Percentiles rank a stretch among this genome's conserved stretches.
phyloP scores from a whole-genome alignment of 768 basidiomycete species.

The Rickenella mellea region DNA sequence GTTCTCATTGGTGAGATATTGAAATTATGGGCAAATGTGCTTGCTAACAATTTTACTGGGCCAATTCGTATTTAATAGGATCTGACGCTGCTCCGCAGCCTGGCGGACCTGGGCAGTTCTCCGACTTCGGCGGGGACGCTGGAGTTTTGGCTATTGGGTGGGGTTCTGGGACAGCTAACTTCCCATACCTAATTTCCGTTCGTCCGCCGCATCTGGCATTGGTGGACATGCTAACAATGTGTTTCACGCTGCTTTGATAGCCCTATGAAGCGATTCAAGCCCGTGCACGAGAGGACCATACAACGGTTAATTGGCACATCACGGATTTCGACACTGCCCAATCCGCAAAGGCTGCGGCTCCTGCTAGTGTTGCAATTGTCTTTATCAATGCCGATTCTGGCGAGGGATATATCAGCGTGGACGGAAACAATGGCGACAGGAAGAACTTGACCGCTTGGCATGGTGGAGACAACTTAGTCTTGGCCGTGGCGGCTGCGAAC shows the following conservation, averaged over 20 bases:
- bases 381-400: constrained; percentile 81
- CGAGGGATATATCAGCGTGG: constrained; percentile 75
- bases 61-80: too few relatives aligned
- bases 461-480: constrained; percentile 60
- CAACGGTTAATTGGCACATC: constrained; percentile 59
- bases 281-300: constrained; percentile 58
- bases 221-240: neutral
- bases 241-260: constrained; percentile 22
- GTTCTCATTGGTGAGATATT: too few relatives aligned
- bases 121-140: constrained; percentile 49
- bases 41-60: too few relatives aligned
- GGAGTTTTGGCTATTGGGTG: constrained; percentile 87
- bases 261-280: constrained; percentile 76
- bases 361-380: constrained; percentile 61
- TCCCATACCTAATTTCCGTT: constrained; percentile 72
- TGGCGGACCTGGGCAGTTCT: constrained; percentile 62
- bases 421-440: constrained; percentile 70
- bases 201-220: constrained; percentile 19
- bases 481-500: constrained; percentile 55
- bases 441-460: constrained; percentile 71
- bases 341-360: constrained; percentile 38
- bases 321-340: constrained; percentile 54
- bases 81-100: constrained; percentile 50
- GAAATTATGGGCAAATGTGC: too few relatives aligned
- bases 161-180: constrained; percentile 78